phyloP scores from a whole-genome alignment of 768 basidiomycete species.

The Macrolepiota albuminosa region DNA sequence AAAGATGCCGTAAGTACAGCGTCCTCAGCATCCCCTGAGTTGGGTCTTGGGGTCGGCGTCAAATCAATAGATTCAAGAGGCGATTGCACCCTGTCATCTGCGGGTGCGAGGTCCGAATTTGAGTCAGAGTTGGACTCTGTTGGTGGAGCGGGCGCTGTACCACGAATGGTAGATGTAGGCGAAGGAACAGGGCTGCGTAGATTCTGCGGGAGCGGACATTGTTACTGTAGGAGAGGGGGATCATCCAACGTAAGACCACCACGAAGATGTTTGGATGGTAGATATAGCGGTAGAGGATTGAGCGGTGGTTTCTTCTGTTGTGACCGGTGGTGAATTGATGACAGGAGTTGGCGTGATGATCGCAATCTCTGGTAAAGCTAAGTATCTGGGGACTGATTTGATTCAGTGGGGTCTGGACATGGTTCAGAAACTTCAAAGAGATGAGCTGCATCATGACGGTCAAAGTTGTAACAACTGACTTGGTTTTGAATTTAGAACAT shows the following conservation, averaged over 20 bases:
- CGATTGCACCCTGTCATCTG: not conserved
- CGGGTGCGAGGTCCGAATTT: not conserved
- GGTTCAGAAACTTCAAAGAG: not conserved
- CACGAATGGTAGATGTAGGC: not conserved
- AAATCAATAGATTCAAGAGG: not conserved
- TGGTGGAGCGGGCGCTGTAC: not conserved
- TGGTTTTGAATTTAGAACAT: not conserved
- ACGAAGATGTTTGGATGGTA: conserved; percentile 23
- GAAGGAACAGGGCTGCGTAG: not conserved
- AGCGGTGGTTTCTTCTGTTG: not conserved
- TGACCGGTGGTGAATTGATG: not conserved
- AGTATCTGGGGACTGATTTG: not conserved
- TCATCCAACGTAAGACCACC: conserved; percentile 53
- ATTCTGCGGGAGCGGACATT: not conserved
- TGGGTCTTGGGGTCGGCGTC: not conserved
- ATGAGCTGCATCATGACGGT: not conserved
- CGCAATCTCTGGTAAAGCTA: not conserved
- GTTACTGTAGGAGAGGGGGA: conserved; percentile 6
- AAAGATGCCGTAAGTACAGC: conserved; percentile 9
- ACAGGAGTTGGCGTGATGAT: not conserved
- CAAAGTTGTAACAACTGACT: not conserved
- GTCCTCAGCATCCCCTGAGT: not conserved
- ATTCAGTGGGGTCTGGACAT: not conserved
- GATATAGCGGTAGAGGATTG: not conserved
- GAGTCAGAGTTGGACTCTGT: not conserved